Evolutionary conservation across 2,329 filamentous ascomycete species (phyloP).

Genomic region (Fusarium sp.): DNA sequence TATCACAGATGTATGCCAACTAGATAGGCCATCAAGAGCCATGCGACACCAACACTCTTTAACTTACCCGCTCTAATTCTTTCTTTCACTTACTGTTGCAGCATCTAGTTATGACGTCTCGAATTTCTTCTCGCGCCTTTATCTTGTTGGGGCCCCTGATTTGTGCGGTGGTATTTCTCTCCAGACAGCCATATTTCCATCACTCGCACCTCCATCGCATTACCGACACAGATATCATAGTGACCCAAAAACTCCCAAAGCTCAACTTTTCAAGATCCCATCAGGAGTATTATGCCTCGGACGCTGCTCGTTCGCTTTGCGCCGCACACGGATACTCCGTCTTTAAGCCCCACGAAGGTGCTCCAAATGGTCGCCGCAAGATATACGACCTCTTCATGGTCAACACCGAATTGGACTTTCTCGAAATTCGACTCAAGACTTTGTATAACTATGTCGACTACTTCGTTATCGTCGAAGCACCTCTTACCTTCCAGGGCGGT

Average conservation of each 20-base stretch:
- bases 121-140: conserved; percentile 12
- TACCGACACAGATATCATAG: conserved; percentile 38
- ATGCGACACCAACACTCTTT: background rate
- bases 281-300: conserved; percentile 47
- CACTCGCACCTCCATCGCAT: conserved; percentile 28
- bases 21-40: background rate
- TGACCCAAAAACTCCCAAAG: conserved; percentile 35
- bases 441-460: conserved; percentile 70
- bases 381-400: conserved; percentile 68
- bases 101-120: conserved; percentile 16
- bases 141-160: conserved; percentile 19
- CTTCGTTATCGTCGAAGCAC: conserved; percentile 71
- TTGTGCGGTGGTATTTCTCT: conserved; percentile 29
- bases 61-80: background rate
- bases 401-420: conserved; percentile 72
- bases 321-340: conserved; percentile 49
- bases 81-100: background rate
- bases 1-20: background rate
- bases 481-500: conserved; percentile 66
- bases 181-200: conserved; percentile 34
- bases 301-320: conserved; percentile 47
- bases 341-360: conserved; percentile 40
- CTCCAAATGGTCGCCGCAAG: conserved; percentile 45
- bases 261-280: conserved; percentile 43
- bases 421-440: conserved; percentile 71